Base-by-base conservation (phyloP, 1,284 basidiomycete species). In the Mycosarcoma maydis region DNA sequence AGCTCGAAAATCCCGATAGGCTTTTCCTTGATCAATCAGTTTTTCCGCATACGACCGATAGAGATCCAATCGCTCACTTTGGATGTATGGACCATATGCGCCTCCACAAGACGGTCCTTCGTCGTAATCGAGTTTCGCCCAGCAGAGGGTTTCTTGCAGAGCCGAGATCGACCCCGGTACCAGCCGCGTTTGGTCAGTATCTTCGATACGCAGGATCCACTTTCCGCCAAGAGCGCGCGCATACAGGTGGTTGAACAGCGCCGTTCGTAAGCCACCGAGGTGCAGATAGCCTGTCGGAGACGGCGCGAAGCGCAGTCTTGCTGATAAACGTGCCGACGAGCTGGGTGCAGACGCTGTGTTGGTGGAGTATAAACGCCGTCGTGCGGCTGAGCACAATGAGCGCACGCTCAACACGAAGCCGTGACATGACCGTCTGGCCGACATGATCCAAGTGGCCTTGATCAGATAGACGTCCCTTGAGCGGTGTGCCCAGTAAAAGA, bases 281-380 rank as follows among this genome's bases (percentile, higher is more conserved):
- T 98, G 95, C 2, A 98, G 85, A 41, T 89, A 87, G 3, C 96
- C 95, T 0, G 96, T 99, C 0, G 96, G 96, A 0, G 95, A 98
- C 0, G 96, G 95, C 0, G 95, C 95, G 82, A 99, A 98, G 7
- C 95, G 89, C 8, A 98, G 76, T 45, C 85, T 78, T 20, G 60
- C 55, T 47, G 27, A 24, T 17, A 33, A n/a, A 19, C 36, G 2
- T n/a, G 49, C 13, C 7, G 54, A n/a, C 13, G 55, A 30, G 10
- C 13, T n/a, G 11, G 33, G n/a, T 13, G 33, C 11, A 26, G 39
- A 27, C 17, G 44, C 3, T 34, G 45, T 38, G 22, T 13, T 43
- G 26, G 40, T 37, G 20, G 45, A 22, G 30, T 40, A 36, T n/a
- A 39, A 27, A 33, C 51, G 34, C 19, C 42, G 34, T 17, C n/a